Evolutionary conservation across 345 rosid species (phyloP).

Genomic region (Anacardium occidentale): DNA sequence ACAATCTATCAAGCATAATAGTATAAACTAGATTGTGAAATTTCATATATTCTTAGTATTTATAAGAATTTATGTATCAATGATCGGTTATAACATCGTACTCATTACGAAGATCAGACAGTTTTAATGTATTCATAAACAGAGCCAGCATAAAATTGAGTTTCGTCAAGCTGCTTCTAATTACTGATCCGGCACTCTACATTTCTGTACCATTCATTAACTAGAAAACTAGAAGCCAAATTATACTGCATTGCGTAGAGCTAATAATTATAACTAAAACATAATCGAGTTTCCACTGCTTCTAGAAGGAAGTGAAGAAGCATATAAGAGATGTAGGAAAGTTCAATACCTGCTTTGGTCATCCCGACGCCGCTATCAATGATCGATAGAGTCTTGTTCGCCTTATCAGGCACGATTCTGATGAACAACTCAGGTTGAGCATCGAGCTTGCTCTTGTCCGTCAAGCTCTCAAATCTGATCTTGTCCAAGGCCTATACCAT

Average conservation of each 20-base stretch:
- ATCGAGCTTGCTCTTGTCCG: constrained; percentile 87
- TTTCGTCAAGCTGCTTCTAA: no score
- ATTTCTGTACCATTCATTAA: no score
- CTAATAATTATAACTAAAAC: not conserved
- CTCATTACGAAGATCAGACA: no score
- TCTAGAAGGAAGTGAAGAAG: no score
- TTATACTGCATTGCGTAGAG: not conserved
- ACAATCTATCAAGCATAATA: not conserved
- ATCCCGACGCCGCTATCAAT: constrained; percentile 81
- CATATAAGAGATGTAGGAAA: not conserved
- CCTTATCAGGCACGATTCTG: constrained; percentile 68
- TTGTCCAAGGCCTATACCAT: constrained; percentile 68
- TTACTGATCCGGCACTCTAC: no score
- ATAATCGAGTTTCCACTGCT: not conserved
- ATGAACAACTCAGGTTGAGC: constrained; percentile 83
- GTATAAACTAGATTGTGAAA: no score
- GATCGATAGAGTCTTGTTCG: constrained; percentile 66
- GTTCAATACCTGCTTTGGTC: constrained; percentile 71
- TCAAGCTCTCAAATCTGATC: constrained; percentile 71
- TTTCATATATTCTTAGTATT: no score
- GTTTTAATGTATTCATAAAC: no score
- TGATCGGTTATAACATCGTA: no score
- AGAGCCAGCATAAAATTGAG: no score
- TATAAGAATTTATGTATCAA: no score
- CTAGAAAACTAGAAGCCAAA: no score